Evolutionary conservation across 345 rosid genomes (phyloP), one percentile per base, ranked within the genome.

Genomic region (Melastoma malabathricum): DNA sequence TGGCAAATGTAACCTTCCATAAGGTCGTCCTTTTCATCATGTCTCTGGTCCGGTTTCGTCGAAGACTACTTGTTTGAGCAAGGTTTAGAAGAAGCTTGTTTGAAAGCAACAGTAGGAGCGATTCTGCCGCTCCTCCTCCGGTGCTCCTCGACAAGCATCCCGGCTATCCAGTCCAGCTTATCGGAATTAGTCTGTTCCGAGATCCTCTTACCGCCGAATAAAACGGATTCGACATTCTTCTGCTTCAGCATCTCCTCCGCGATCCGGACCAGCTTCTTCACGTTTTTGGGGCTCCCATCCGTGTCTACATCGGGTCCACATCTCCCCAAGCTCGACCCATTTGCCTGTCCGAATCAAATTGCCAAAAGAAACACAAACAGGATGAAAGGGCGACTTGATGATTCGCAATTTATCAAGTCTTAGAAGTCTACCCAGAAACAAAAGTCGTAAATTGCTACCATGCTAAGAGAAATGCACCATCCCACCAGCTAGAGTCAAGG

Each of bases 61-160:
- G 6, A 18, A 7, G 34, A 39, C 15, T 50, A 20, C 10, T 27
- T 27, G 54, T 23, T 50, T 23, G n/a, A 13, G 54, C n/a, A 38
- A 6, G 54, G 54, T 50, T 50, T 50, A 65, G 44, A 72, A 31
- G 47, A 41, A 48, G 82, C 76, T 73, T 86, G 93, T 75, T 90
- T 90, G 80, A 90, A 82, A 39, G 87, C 96, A 48, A 90, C 96
- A 64, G 98, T 90, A 71, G 98, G 98, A 66, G 96, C 89, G 10
- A 90, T 86, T 61, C 98, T 70, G 67, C 78, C 69, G 63, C 85
- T 84, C 76, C 98, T 78, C 80, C 85, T 82, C 76, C 80, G 85
- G 72, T 90, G 96, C 65, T 90, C 98, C 18, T 75, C 72, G 48
- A 90, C 89, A 48, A 90, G 89, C 59, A 86, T 94, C 16, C 75